phyloP scores from a whole-genome alignment of 164 flowering plant genomes.

The Dillenia suffruticosa region DNA sequence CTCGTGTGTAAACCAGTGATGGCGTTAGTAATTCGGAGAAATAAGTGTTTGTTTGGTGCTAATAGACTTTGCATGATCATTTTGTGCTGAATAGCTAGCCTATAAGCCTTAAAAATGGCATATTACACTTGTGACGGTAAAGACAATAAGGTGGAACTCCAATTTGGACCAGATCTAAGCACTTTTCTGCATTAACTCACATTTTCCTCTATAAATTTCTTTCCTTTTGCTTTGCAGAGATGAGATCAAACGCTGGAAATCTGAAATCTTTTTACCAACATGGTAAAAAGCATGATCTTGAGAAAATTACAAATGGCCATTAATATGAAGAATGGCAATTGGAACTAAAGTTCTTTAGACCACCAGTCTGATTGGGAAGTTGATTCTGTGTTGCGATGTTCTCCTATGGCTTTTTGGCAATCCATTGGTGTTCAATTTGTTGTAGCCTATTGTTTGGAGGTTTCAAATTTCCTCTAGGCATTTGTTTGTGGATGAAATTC shows the following conservation, averaged over 20 bases:
- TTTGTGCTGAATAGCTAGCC: background rate
- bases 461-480: too few species aligned
- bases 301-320: constrained; percentile 32
- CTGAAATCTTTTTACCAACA: constrained; percentile 25
- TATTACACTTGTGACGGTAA: background rate
- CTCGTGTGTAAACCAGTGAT: too few species aligned
- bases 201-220: constrained; percentile 1
- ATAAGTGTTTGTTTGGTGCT: too few species aligned
- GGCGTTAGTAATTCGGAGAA: too few species aligned
- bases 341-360: too few species aligned
- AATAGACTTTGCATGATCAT: too few species aligned
- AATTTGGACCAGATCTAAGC: background rate
- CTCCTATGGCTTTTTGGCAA: too few species aligned
- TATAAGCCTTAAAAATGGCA: background rate
- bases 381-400: too few species aligned
- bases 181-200: background rate
- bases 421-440: too few species aligned
- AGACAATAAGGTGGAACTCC: background rate
- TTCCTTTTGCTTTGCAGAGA: constrained; percentile 39
- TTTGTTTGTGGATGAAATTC: too few species aligned
- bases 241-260: constrained; percentile 38
- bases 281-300: constrained; percentile 30
- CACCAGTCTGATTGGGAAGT: too few species aligned
- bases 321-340: constrained; percentile 5
- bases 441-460: too few species aligned